Evolutionary conservation across 306 rosid genomes (phyloP).

Genomic region (Quillaja saponaria): DNA sequence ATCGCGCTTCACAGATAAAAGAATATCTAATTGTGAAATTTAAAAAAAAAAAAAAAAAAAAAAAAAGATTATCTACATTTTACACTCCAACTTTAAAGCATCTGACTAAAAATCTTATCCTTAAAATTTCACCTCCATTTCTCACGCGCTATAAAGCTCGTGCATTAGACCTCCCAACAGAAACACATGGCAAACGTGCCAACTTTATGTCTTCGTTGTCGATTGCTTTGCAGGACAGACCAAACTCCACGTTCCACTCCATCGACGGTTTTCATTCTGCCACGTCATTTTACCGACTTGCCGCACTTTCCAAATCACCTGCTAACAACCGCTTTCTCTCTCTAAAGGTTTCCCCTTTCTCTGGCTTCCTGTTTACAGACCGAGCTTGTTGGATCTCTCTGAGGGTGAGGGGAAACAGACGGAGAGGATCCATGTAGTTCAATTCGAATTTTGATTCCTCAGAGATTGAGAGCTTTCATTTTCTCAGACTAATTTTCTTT

Average conservation of each 20-base stretch:
- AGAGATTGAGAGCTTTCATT: neutral
- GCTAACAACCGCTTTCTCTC: neutral
- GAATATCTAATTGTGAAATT: no score
- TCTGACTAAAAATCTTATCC: neutral
- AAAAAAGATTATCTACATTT: no score
- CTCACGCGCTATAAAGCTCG: neutral
- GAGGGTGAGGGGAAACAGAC: conserved; percentile 14
- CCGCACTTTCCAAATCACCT: neutral
- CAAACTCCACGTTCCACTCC: neutral
- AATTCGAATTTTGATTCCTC: neutral
- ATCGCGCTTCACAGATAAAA: no score
- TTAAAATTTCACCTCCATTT: neutral
- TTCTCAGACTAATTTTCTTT: conserved; percentile 17
- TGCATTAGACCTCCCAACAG: neutral
- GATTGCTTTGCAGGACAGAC: neutral
- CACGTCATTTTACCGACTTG: conserved; percentile 33
- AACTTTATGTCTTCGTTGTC: neutral
- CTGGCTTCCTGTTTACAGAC: conserved; percentile 11
- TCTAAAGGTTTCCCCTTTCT: neutral
- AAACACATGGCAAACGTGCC: neutral
- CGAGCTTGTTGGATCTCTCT: neutral
- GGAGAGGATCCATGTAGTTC: conserved; percentile 22
- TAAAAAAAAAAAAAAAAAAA: no score
- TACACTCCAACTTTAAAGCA: no score
- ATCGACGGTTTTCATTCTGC: conserved; percentile 32